Evolutionary conservation across 176 grass and related monocot genomes (phyloP), one percentile per base, ranked within the genome.

Genomic region (Thinopyrum elongatum): DNA sequence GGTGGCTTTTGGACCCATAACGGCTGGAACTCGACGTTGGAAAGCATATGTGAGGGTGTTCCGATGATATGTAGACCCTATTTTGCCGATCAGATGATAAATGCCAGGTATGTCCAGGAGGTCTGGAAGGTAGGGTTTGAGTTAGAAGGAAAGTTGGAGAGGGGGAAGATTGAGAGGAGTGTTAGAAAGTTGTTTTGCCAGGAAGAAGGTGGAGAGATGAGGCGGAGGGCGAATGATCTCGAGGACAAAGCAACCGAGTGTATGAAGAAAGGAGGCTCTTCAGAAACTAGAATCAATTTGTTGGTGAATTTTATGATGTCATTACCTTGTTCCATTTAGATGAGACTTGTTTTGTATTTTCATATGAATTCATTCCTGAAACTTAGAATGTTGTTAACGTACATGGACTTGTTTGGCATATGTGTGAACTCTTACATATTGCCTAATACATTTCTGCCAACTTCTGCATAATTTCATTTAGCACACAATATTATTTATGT

Each of bases 1-100:
- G 89, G 89, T 6, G 85, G 89, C 1, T 91, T 91, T 41, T 91
- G 89, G 86, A 92, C 85, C 13, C 89, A 91, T 51, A 58, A 15
- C 1, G 89, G 89, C 13, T 87, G 89, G 89, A 87, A 84, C 82
- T 92, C 90, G 10, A 85, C 76, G 1, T 9, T 92, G 7, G 86
- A 92, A 34, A 88, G 86, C 25, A 42, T 92, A 4, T 80, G 57
- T 1, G 89, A 80, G 17, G 89, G 89, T 27, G 81, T 87, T 1
- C 89, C 89, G 0, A 91, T 91, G 89, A 86, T 87, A 0, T 84
- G 89, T 5, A 35, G 64, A 68, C 85, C 89, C 1, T 74, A 74
- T 0, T 87, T 87, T 25, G 80, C 74, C 0, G 89, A 91, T 1
- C 89, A 91, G 27, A 87, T 91, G 89, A 78, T 86, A 22, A 91